Evolutionary conservation across 2,329 filamentous ascomycete species (phyloP).

Genomic region (Neophaeococcomyces aloes): DNA sequence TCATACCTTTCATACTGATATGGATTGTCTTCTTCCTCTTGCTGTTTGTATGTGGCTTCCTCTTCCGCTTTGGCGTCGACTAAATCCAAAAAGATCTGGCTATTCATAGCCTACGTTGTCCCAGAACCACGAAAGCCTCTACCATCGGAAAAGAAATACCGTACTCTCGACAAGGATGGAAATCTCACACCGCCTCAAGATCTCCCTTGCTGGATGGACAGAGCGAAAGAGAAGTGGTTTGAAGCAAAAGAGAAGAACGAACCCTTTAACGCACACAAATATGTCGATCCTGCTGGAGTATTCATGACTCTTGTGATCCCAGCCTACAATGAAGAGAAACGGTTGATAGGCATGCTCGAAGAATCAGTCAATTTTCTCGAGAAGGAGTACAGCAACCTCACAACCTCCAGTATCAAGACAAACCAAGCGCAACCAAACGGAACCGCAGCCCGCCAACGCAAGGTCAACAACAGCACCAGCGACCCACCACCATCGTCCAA

Average conservation of each 20-base stretch:
- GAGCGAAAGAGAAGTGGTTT: conserved; percentile 47
- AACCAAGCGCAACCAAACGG: conserved; percentile 19
- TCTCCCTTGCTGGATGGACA: conserved; percentile 81
- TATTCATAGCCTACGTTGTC: conserved; percentile 62
- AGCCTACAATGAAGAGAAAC: conserved; percentile 85
- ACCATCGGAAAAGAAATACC: conserved; percentile 74
- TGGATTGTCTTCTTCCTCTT: conserved; percentile 16
- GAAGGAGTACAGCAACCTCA: conserved; percentile 57
- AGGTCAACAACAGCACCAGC: conserved; percentile 4
- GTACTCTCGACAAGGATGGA: conserved; percentile 60
- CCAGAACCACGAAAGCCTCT: conserved; percentile 66
- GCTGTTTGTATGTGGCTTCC: conserved; percentile 12
- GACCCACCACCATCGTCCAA: background rate
- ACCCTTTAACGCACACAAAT: conserved; percentile 28
- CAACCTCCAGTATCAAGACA: conserved; percentile 50
- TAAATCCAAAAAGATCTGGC: conserved; percentile 44
- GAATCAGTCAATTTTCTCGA: conserved; percentile 85
- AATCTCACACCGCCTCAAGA: conserved; percentile 42
- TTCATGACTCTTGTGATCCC: conserved; percentile 87
- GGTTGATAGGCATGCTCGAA: conserved; percentile 72
- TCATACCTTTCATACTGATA: conserved; percentile 20
- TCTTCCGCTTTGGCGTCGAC: background rate
- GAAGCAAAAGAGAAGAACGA: conserved; percentile 37
- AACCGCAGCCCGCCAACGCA: conserved; percentile 22
- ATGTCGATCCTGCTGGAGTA: conserved; percentile 65